phyloP scores from a whole-genome alignment of 768 basidiomycete species.

The Hysterangium stoloniferum region DNA sequence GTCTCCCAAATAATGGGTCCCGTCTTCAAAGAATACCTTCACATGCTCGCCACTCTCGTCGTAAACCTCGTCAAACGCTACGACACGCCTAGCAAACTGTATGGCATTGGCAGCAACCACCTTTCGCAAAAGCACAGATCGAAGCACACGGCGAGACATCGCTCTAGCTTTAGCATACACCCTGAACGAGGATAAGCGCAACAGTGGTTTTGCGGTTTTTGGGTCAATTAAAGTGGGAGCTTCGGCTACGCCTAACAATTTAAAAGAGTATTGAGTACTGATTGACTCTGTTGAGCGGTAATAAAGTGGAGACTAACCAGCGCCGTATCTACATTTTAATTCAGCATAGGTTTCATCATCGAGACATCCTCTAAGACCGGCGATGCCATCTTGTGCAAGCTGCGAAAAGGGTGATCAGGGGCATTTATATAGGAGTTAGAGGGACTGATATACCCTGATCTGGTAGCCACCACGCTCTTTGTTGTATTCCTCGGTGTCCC shows the following conservation, averaged over 20 bases:
- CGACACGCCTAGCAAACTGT: slow-evolving; percentile 3
- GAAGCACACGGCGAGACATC: slow-evolving; percentile 8
- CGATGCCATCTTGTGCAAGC: slow-evolving; percentile 9
- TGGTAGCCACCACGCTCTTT: slow-evolving; percentile 11
- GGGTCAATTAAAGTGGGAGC: slow-evolving; percentile 10
- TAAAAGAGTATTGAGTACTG: not conserved
- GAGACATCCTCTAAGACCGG: slow-evolving; percentile 5
- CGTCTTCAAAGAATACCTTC: slow-evolving; percentile 10
- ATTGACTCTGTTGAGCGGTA: not conserved
- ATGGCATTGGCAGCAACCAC: slow-evolving; percentile 8
- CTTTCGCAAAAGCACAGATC: slow-evolving; percentile 5
- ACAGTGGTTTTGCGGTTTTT: slow-evolving; percentile 3
- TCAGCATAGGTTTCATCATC: slow-evolving; percentile 10
- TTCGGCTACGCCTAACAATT: not conserved
- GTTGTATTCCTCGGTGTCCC: slow-evolving; percentile 1
- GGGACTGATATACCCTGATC: slow-evolving; percentile 2
- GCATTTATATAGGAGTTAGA: not conserved
- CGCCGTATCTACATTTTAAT: slow-evolving; percentile 6
- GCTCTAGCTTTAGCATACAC: slow-evolving; percentile 10
- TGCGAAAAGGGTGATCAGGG: not conserved
- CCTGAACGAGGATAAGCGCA: slow-evolving; percentile 3
- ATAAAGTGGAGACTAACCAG: slow-evolving; percentile 1
- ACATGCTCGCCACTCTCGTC: slow-evolving; percentile 7
- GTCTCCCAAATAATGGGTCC: slow-evolving; percentile 4
- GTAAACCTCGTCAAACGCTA: slow-evolving; percentile 8